Evolutionary conservation across 768 basidiomycete species (phyloP).

Genomic region (Lactarius vividus): DNA sequence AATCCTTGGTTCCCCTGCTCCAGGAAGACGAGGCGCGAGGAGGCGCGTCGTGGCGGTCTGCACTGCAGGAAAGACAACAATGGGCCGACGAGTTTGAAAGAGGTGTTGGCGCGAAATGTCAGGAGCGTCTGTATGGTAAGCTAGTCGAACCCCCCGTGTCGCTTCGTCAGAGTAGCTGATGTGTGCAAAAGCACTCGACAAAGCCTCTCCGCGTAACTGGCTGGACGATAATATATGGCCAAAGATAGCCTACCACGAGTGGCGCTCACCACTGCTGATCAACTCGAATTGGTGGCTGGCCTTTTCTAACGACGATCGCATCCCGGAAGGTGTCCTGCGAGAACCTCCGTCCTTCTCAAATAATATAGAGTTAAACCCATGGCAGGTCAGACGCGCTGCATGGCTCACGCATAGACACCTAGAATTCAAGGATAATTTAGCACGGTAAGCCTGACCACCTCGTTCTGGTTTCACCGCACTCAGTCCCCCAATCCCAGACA

Average conservation of each 20-base stretch:
- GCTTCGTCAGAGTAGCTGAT: constrained; percentile 13
- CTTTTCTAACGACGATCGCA: constrained; percentile 66
- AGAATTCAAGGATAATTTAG: constrained; percentile 65
- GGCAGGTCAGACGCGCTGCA: constrained; percentile 84
- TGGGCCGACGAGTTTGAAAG: constrained; percentile 68
- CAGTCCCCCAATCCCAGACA: constrained; percentile 44
- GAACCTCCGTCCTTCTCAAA: constrained; percentile 26
- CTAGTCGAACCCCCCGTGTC: constrained; percentile 20
- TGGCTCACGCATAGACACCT: constrained; percentile 74
- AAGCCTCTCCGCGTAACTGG: constrained; percentile 85
- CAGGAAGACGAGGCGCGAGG: constrained; percentile 67
- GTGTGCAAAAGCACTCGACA: constrained; percentile 66
- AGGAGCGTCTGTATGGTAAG: constrained; percentile 70
- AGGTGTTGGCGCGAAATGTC: constrained; percentile 65
- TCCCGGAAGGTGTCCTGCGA: constrained; percentile 44
- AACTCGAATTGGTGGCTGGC: constrained; percentile 98
- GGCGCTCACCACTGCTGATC: constrained; percentile 78
- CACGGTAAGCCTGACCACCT: constrained; percentile 46
- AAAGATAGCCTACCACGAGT: constrained; percentile 83
- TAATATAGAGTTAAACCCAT: constrained; percentile 52
- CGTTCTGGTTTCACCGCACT: not conserved
- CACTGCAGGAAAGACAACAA: constrained; percentile 52
- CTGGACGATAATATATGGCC: constrained; percentile 92
- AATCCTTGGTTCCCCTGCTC: constrained; percentile 74
- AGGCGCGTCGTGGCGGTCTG: constrained; percentile 48